Base-by-base conservation (phyloP, 2,329 filamentous ascomycete genomes). In the Lithohypha guttulata region DNA sequence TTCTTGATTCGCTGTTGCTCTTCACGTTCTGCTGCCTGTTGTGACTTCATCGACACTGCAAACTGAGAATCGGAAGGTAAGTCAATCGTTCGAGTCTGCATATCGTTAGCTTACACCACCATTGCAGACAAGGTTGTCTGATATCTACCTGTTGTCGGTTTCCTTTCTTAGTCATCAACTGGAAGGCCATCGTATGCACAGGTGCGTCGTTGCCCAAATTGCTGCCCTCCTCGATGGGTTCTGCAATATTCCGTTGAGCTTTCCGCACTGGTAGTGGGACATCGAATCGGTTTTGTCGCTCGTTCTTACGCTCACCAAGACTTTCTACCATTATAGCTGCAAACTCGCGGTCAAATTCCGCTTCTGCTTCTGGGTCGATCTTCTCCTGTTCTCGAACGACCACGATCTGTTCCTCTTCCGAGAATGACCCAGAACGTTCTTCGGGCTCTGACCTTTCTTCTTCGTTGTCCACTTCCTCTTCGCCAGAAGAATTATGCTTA, bases 1-100 rank as follows among this genome's bases (percentile, higher is more conserved):
- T 85, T 94, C 68, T 98, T 98, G 75, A 98, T 98, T 46, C 91
- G 83, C 60, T 95, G 86, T 60, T 98, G 89, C 60, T 98, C 93
- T 57, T 94, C 91, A 38, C 82, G 81, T 58, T 96, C 89, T 2
- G 86, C 89, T 62, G 93, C 83, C 58, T 95, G 87, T 64, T 96
- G 87, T 44, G 76, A 86, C 58, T 85, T 91, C 86, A 98, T 91
- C 29, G 91, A 91, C 49, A 96, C 75, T 4, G 91, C 91, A 62
- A 98, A 95, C 34, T 78, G 87, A 1, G 91, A 96, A 59, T 98
- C 84, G 2, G 89, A 79, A 3, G 69, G 69, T 33, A 96, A 68
- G 53, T 91, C 86, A 51, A 96, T 87, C 4, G 84, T 91, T 35
- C 84, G 83, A 15, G 89, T 95, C 84, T 93, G 52, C 9, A 21